A percentile compares a stretch with the other conserved stretches of the same genome.
phyloP scores from a whole-genome alignment of 1,139 yeast genomes.

The Tardiomyces depauwii region DNA sequence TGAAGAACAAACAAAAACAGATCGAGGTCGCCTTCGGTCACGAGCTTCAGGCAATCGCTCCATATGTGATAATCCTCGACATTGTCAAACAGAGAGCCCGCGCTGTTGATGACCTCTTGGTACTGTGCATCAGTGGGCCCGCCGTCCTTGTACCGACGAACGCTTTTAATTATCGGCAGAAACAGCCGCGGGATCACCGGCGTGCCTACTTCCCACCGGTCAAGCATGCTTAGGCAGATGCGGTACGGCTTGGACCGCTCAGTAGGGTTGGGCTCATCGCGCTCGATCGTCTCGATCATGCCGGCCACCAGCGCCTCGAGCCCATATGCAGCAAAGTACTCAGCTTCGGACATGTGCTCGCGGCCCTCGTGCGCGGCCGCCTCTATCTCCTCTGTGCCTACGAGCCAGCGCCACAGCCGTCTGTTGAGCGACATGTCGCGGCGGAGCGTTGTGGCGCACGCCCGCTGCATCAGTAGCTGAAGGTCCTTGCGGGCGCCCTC shows the following conservation, averaged over 20 bases:
- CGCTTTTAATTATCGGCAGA: constrained; percentile 42
- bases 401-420: constrained; percentile 83
- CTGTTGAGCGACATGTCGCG: constrained; percentile 91
- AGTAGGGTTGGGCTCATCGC: constrained; percentile 21
- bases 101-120: constrained; percentile 41
- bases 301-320: constrained; percentile 40
- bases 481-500: constrained; percentile 43
- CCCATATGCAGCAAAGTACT: constrained; percentile 53
- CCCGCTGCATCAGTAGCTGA: constrained; percentile 46
- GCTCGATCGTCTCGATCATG: constrained; percentile 36
- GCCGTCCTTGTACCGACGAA: constrained; percentile 10
- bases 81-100: constrained; percentile 68
- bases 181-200: constrained; percentile 59
- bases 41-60: constrained; percentile 44
- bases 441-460: constrained; percentile 57
- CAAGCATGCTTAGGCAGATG: constrained; percentile 65
- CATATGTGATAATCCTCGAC: constrained; percentile 74
- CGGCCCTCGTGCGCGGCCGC: constrained; percentile 3
- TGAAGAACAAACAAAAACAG: constrained; percentile 38
- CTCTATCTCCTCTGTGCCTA: constrained; percentile 51
- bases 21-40: constrained; percentile 13
- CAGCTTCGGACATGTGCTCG: constrained; percentile 24
- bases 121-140: constrained; percentile 1
- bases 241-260: constrained; percentile 42
- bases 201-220: constrained; percentile 88